Base-by-base conservation (phyloP, 2,329 filamentous ascomycete genomes). In the Leptographium lundbergii region DNA sequence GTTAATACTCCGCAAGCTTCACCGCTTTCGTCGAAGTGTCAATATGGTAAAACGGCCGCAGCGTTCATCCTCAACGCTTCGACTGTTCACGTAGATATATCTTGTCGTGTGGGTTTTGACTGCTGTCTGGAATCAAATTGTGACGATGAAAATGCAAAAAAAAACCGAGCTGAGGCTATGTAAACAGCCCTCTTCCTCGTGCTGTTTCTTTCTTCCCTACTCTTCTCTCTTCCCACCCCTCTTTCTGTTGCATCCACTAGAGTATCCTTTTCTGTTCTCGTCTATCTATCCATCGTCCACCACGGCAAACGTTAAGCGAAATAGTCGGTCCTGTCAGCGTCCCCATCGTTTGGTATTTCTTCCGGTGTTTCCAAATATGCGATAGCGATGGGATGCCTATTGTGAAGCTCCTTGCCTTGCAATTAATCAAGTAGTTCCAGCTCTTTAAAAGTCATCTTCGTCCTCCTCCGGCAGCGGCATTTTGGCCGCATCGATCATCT, bases 381-480 rank as follows among this genome's bases (percentile, higher is more conserved):
- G 39, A 54, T 47, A 55, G 45, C 25, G 34, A 50, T 52, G 56
- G 17, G 3, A 25, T 47, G 25, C 36, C 36, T n/a, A 19, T 27
- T 45, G 34, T n/a, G n/a, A 19, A 47, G 24, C 48, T 45, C 54
- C 19, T 42, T 45, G n/a, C 25, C 17, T 34, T 24, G 17, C 42
- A 45, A 42, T 9, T 29, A 29, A 17, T n/a, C n/a, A 45, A 7
- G 19, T 19, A 14, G 9, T 47, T 19, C 45, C 19, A 32, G 24
- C 60, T 54, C 61, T 75, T 77, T 80, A 82, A 74, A 82, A 73
- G 71, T 82, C 79, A 62, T 85, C 82, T 66, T 89, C 85, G 68
- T 96, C 92, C 66, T 95, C 89, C 82, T 97, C 94, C 66, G 94
- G 94, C 69, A 99, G 89, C 69, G 94, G 91, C 84, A 88, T 84